phyloP scores from a whole-genome alignment of 192 early-diverging fungal species.

The Jimgerdemannia flammicorona region DNA sequence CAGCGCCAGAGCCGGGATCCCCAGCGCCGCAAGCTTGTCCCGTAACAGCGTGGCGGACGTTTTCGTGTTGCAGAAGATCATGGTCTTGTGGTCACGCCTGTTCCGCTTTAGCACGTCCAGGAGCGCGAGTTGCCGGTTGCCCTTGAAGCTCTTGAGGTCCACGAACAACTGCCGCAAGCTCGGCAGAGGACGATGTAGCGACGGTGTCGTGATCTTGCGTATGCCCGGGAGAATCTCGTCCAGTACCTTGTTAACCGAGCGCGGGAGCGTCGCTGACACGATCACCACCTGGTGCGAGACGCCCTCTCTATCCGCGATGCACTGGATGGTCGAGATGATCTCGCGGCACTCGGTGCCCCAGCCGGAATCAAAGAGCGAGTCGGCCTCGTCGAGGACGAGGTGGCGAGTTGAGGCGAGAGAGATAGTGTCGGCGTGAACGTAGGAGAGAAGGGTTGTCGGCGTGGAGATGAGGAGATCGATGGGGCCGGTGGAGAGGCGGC shows the following conservation, averaged over 20 bases:
- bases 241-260: slow-evolving; percentile 57
- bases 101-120: slow-evolving; percentile 66
- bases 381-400: slow-evolving; percentile 91
- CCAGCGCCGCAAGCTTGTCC: slow-evolving; percentile 47
- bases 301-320: slow-evolving; percentile 33
- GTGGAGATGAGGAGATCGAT: slow-evolving; percentile 86
- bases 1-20: slow-evolving; percentile 20
- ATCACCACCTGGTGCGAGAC: slow-evolving; percentile 48
- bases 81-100: slow-evolving; percentile 56
- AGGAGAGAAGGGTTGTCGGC: slow-evolving; percentile 65
- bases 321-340: slow-evolving; percentile 48
- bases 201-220: slow-evolving; percentile 72
- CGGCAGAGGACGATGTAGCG: slow-evolving; percentile 72
- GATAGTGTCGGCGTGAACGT: slow-evolving; percentile 49
- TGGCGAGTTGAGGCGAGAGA: slow-evolving; percentile 57
- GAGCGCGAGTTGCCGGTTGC: slow-evolving; percentile 67
- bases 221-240: slow-evolving; percentile 52
- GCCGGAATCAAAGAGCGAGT: slow-evolving; percentile 84
- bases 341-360: slow-evolving; percentile 63
- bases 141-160: slow-evolving; percentile 62
- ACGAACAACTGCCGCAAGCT: slow-evolving; percentile 80
- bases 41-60: slow-evolving; percentile 53
- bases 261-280: slow-evolving; percentile 71
- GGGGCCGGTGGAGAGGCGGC: slow-evolving; percentile 50
- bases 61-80: slow-evolving; percentile 88